Evolutionary conservation across 352 stramenopile species (phyloP).

Genomic region (Bremia lactucae): DNA sequence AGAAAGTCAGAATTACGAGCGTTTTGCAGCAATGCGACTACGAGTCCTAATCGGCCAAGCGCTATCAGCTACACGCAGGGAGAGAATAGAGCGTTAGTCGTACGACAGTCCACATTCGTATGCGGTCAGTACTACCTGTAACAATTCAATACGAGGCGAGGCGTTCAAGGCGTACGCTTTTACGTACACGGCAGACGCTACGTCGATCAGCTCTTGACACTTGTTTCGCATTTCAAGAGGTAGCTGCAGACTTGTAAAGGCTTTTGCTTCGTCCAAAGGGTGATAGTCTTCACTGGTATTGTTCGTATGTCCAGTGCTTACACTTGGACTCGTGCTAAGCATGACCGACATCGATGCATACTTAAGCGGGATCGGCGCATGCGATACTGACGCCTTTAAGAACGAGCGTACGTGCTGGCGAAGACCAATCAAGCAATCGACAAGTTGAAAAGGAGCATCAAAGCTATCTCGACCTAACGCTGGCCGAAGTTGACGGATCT

Average conservation of each 20-base stretch:
- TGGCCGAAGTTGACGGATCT: conserved; percentile 26
- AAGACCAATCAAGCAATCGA: conserved; percentile 25
- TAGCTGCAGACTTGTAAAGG: conserved; percentile 19
- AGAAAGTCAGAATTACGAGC: conserved; percentile 4
- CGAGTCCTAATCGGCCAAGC: conserved; percentile 29
- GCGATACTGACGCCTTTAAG: conserved; percentile 12
- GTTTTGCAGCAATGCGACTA: conserved; percentile 13
- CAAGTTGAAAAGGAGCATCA: conserved; percentile 12
- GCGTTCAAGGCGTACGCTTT: conserved; percentile 27
- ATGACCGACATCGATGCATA: conserved; percentile 39
- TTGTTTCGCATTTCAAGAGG: conserved; percentile 9
- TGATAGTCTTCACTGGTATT: conserved; percentile 5
- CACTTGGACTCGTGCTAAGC: conserved; percentile 27
- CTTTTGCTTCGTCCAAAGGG: conserved; percentile 13
- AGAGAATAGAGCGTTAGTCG: conserved; percentile 2
- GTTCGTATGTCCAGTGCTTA: conserved; percentile 13
- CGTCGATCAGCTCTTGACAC: conserved; percentile 25
- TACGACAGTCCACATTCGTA: neutral
- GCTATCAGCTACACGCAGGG: conserved; percentile 22
- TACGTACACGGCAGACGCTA: conserved; percentile 20
- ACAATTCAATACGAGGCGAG: conserved; percentile 22
- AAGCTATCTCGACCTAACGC: conserved; percentile 6
- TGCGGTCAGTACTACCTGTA: conserved; percentile 21
- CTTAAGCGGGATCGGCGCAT: conserved; percentile 9
- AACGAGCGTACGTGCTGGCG: conserved; percentile 26